Percentiles rank a stretch among this genome's conserved stretches.
These are phyloP conservation scores for Mollisia scopiformis DNA, from an alignment of 2,329 filamentous ascomycete genomes.

Conservation along the genomic window DNA sequence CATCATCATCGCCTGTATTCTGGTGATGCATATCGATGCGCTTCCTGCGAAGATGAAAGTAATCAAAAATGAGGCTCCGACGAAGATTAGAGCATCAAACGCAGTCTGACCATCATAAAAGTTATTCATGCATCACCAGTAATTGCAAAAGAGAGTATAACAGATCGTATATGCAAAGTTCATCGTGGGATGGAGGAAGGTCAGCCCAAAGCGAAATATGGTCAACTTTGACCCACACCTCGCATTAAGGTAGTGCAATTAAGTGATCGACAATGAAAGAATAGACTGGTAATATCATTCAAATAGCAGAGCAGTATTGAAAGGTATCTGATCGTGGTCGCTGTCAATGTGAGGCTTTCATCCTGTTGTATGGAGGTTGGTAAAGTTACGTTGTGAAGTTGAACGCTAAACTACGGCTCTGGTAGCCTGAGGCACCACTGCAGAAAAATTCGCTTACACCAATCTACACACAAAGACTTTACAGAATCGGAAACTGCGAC, in stretches of 20 bases:
- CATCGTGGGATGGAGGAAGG: neutral
- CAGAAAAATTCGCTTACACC: too few relatives aligned
- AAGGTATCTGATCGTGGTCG: neutral
- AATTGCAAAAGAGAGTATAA: neutral
- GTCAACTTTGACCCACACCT: constrained; percentile 3
- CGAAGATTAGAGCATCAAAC: neutral
- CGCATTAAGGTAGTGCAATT: neutral
- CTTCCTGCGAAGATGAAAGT: neutral
- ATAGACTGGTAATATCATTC: neutral
- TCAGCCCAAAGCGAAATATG: neutral
- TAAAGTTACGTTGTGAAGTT: neutral
- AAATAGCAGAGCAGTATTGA: neutral
- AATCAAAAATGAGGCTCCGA: neutral
- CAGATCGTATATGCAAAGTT: too few relatives aligned
- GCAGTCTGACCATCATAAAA: neutral
- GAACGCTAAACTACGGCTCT: neutral
- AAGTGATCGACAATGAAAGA: neutral
- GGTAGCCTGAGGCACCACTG: neutral
- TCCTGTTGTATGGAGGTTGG: neutral
- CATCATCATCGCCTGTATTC: neutral
- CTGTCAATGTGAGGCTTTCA: neutral
- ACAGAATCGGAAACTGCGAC: too few relatives aligned
- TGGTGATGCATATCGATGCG: neutral
- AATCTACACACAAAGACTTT: too few relatives aligned
- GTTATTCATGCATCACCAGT: neutral